Evolutionary conservation across 176 grass and related monocot species (phyloP), one percentile per base, ranked within the genome.

Genomic region (Musa beccarii): DNA sequence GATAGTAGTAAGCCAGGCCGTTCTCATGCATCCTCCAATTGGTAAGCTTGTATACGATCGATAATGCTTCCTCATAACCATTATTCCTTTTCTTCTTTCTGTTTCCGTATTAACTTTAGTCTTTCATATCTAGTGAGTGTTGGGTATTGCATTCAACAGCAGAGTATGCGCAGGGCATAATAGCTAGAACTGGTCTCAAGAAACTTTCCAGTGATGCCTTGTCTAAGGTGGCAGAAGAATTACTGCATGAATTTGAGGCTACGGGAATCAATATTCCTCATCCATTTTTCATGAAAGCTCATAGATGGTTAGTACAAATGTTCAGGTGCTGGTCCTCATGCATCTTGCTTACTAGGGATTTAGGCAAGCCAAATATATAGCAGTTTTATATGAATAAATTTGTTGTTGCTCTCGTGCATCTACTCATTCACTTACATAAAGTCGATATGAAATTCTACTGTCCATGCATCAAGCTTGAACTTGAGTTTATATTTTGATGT

Each of bases 81-180:
- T 19, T 76, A 16, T 68, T 7, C 66, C 34, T 34, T 6, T 13
- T 34, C 15, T 11, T 68, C 10, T 68, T 15, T 34, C 2, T 43
- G 5, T 34, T 34, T 49, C 14, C 11, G 24, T 68, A 16, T 74
- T 74, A 9, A 17, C 9, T 3, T 12, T 11, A 16, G 17, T 34
- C 34, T 69, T 69, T 49, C 67, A 14, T 77, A 20, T 88, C 63
- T 81, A 93, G 94, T 52, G 87, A 98, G 71, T 85, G 34, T 76
- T 98, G 94, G 94, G 86, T 91, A 6, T 79, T 98, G 71, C 88
- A 93, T 82, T 98, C 94, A 10, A 98, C 88, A 72, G 51, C 86
- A 29, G 88, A 98, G 77, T 98, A 91, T 87, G 94, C 94, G 52
- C 73, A 80, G 29, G 81, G 76, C 59, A 78, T 89, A 71, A 82